A percentile compares a stretch with the other conserved stretches of the same genome.
Evolutionary conservation across 371 early-diverging fungal species (phyloP).

Genomic region (Mortierella sp.): DNA sequence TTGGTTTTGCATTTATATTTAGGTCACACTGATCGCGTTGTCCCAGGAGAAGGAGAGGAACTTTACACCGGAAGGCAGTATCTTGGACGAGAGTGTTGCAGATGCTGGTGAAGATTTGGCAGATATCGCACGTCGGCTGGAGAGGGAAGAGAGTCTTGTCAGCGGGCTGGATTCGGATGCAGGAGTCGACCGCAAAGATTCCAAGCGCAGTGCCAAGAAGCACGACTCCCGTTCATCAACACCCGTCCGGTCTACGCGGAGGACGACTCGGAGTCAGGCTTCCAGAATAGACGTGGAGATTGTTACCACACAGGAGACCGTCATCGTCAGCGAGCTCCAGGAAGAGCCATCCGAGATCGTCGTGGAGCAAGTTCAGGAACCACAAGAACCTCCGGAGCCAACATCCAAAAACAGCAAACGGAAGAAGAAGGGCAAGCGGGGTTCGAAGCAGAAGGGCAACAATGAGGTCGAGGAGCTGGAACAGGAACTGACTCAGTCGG

Average conservation of each 20-base stretch:
- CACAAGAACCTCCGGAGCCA: background rate
- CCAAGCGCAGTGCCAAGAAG: conserved; percentile 14
- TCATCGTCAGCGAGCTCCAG: background rate
- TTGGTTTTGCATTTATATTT: background rate
- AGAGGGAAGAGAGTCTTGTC: conserved; percentile 22
- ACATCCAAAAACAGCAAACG: conserved; percentile 20
- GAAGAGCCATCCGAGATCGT: background rate
- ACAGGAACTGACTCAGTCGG: conserved; percentile 11
- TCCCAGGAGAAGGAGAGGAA: conserved; percentile 14
- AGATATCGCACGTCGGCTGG: conserved; percentile 6
- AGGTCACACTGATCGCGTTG: conserved; percentile 24
- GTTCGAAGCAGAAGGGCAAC: conserved; percentile 8
- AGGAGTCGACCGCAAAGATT: conserved; percentile 19
- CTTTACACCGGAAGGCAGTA: conserved; percentile 9
- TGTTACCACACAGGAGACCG: background rate
- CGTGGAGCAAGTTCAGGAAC: background rate
- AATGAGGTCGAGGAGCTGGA: conserved; percentile 18
- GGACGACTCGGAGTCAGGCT: conserved; percentile 33
- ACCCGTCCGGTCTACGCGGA: conserved; percentile 30
- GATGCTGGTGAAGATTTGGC: conserved; percentile 3
- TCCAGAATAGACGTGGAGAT: conserved; percentile 22
- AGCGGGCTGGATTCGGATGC: conserved; percentile 29
- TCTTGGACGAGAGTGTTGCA: background rate
- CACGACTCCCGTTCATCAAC: conserved; percentile 20
- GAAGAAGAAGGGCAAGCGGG: conserved; percentile 29